Evolutionary conservation across 768 basidiomycete genomes (phyloP).

Genomic region (Candolleomyces eurysporus): DNA sequence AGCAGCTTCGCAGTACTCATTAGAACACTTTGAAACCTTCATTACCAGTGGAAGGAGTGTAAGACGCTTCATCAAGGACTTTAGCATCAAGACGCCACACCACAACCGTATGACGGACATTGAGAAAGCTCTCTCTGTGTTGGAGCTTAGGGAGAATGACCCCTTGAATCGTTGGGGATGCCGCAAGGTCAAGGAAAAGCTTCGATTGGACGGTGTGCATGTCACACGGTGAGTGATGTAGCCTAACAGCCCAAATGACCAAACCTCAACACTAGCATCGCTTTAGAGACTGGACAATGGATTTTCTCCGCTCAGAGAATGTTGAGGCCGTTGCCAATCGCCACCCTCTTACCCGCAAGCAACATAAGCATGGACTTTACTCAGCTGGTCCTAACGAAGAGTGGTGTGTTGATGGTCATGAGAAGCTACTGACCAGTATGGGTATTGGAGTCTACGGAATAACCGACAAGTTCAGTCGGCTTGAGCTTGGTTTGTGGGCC

Average conservation of each 20-base stretch:
- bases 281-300: conserved; percentile 11
- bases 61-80: conserved; percentile 7
- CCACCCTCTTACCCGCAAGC: conserved; percentile 18
- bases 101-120: background rate
- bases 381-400: conserved; percentile 28
- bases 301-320: conserved; percentile 7
- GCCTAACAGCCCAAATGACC: background rate
- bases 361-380: conserved; percentile 19
- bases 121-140: conserved; percentile 11
- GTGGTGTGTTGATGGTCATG: conserved; percentile 28
- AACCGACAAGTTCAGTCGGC: conserved; percentile 19
- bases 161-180: conserved; percentile 11
- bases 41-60: no score
- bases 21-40: no score
- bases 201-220: conserved; percentile 11
- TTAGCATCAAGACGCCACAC: conserved; percentile 7
- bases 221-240: conserved; percentile 8
- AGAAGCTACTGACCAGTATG: conserved; percentile 23
- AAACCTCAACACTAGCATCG: background rate
- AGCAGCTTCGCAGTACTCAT: conserved; percentile 3
- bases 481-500: conserved; percentile 19
- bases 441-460: conserved; percentile 24
- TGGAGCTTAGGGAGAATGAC: conserved; percentile 11
- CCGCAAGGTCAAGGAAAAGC: conserved; percentile 13
- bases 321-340: conserved; percentile 7